Percentiles rank a stretch among this genome's conserved stretches.
Conservation (phyloP, 176 grass and related monocot genomes). For the Carex cristatella region DNA sequence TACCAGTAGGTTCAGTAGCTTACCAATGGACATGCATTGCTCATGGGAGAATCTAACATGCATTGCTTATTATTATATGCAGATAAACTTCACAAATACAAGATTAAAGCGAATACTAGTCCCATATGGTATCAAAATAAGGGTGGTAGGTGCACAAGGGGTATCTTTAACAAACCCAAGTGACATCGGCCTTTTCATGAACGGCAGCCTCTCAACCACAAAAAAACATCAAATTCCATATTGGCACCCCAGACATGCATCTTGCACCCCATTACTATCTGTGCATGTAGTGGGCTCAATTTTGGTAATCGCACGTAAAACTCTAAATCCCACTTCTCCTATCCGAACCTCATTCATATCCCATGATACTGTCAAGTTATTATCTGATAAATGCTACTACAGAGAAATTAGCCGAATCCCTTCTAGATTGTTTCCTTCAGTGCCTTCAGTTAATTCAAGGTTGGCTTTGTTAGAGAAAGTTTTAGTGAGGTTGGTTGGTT, state of each 20-base stretch:
- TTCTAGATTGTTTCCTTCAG: slow-evolving; percentile 53
- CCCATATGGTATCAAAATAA: slow-evolving; percentile 45
- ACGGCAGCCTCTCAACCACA: slow-evolving; percentile 55
- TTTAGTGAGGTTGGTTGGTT: slow-evolving; percentile 43
- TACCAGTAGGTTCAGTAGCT: neutral
- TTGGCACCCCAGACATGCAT: slow-evolving; percentile 42
- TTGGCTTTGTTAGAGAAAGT: slow-evolving; percentile 45
- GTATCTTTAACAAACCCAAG: slow-evolving; percentile 56
- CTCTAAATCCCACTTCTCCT: slow-evolving; percentile 18
- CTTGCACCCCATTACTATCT: slow-evolving; percentile 55
- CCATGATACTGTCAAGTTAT: slow-evolving; percentile 47
- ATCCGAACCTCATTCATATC: slow-evolving; percentile 38
- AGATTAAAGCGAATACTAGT: slow-evolving; percentile 63
- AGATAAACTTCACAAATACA: slow-evolving; percentile 40
- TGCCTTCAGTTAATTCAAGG: slow-evolving; percentile 60
- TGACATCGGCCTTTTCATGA: slow-evolving; percentile 71
- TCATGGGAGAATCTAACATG: neutral
- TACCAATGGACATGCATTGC: neutral
- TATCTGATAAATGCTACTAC: slow-evolving; percentile 42
- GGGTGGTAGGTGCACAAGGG: slow-evolving; percentile 61
- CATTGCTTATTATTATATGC: slow-evolving; percentile 1
- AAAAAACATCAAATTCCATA: slow-evolving; percentile 30
- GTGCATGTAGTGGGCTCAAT: slow-evolving; percentile 53
- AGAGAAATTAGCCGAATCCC: slow-evolving; percentile 38
- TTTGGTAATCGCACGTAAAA: slow-evolving; percentile 36